Conservation (phyloP, 140 eudicot species). For the Stevia rebaudiana region DNA sequence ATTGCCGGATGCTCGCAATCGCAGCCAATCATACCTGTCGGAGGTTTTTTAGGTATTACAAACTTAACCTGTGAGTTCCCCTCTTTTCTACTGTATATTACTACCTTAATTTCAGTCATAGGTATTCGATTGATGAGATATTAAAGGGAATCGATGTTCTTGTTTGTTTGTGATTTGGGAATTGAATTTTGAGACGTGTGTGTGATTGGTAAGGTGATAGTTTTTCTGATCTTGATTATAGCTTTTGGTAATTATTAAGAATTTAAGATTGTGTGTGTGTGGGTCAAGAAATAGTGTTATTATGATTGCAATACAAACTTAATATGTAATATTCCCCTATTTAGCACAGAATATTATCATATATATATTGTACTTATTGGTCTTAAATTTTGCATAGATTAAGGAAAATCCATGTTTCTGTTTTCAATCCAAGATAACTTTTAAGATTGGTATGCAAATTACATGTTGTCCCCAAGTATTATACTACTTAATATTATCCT, state of each 20-base stretch:
- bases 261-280: too few species aligned
- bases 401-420: not conserved
- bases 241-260: too few species aligned
- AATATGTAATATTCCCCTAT: too few species aligned
- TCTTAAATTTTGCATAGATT: not conserved
- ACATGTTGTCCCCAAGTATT: too few species aligned
- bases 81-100: not conserved
- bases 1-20: slow-evolving; percentile 20
- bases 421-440: not conserved
- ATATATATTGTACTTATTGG: not conserved
- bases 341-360: not conserved
- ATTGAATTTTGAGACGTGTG: too few species aligned
- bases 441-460: not conserved
- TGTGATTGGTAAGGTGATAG: too few species aligned
- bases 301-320: not conserved
- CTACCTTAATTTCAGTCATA: not conserved
- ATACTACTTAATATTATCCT: not conserved
- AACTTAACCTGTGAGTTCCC: not conserved
- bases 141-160: not conserved
- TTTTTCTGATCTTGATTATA: too few species aligned
- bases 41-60: slow-evolving; percentile 10
- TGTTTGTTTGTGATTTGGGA: not conserved
- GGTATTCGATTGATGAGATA: not conserved
- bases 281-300: not conserved
- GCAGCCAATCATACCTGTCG: not conserved